These are phyloP conservation scores for Coffea eugenioides DNA, from an alignment of 257 asterid species.

Conservation along the genomic window DNA sequence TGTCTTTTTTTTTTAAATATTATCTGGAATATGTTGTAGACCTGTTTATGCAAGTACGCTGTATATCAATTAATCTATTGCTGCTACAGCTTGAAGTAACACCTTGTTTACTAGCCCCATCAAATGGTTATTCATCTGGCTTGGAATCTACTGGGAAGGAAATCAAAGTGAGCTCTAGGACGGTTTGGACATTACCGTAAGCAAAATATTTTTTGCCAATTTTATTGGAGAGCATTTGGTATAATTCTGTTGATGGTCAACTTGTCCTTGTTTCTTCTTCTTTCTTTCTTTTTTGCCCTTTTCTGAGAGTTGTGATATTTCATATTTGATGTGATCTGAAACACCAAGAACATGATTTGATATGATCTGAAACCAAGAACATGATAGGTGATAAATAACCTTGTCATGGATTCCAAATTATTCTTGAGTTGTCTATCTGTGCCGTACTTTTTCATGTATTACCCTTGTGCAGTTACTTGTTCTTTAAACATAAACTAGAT, in stretches of 20 bases:
- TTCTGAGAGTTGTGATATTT: constrained; percentile 4
- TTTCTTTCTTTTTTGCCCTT: neutral
- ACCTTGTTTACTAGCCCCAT: constrained; percentile 81
- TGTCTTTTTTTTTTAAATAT: neutral
- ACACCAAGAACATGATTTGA: neutral
- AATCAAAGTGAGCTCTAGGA: constrained; percentile 39
- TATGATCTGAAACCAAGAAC: neutral
- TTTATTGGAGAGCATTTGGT: neutral
- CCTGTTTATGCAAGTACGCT: neutral
- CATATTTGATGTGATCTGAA: neutral
- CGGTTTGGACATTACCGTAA: constrained; percentile 88
- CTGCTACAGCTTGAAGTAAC: constrained; percentile 71
- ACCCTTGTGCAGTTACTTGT: neutral
- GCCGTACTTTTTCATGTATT: too few species aligned
- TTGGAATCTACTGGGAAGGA: constrained; percentile 29
- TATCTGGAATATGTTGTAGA: neutral
- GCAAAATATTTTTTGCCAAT: constrained; percentile 24
- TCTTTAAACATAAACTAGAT: neutral
- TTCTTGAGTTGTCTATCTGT: neutral
- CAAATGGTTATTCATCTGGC: constrained; percentile 34
- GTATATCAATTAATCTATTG: constrained; percentile 20
- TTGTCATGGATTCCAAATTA: neutral
- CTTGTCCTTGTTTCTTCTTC: neutral
- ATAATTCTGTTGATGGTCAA: neutral
- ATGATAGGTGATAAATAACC: neutral